phyloP scores from a whole-genome alignment of 2,329 filamentous ascomycete genomes.

The Sclerotinia nivalis region DNA sequence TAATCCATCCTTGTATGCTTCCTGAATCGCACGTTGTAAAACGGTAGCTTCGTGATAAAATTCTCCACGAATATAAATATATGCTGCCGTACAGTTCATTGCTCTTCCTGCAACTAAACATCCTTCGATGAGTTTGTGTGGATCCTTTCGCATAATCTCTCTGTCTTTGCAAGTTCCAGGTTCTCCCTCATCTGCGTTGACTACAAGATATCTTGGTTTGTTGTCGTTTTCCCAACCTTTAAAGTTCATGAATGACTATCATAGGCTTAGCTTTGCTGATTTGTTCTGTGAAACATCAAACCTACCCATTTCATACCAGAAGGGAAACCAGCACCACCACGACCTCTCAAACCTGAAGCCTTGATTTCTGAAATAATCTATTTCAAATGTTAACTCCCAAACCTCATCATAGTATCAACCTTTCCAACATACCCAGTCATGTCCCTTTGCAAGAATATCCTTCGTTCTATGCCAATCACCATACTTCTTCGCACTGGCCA shows the following conservation, averaged over 20 bases:
- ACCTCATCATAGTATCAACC: conserved; percentile 5
- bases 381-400: conserved; percentile 30
- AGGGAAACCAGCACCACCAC: conserved; percentile 96
- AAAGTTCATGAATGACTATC: conserved; percentile 98
- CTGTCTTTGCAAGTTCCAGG: conserved; percentile 99
- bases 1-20: conserved; percentile 90
- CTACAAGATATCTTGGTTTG: conserved; percentile 93
- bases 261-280: conserved; percentile 29
- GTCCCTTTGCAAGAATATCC: conserved; percentile 94
- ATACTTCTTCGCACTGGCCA: conserved; percentile 95
- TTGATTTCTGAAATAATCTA: conserved; percentile 97
- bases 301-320: conserved; percentile 98
- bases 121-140: conserved; percentile 97
- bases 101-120: conserved; percentile 93
- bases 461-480: conserved; percentile 99
- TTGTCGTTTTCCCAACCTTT: conserved; percentile 98
- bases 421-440: conserved; percentile 73
- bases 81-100: conserved; percentile 98
- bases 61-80: conserved; percentile 99
- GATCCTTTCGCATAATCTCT: conserved; percentile 99
- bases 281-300: conserved; percentile 32
- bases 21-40: conserved; percentile 92
- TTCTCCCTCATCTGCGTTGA: conserved; percentile 98
- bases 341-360: conserved; percentile 89
- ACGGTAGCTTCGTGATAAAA: conserved; percentile 95